Conservation (phyloP, 2,329 filamentous ascomycete genomes). For the Leptographium radiaticola region DNA sequence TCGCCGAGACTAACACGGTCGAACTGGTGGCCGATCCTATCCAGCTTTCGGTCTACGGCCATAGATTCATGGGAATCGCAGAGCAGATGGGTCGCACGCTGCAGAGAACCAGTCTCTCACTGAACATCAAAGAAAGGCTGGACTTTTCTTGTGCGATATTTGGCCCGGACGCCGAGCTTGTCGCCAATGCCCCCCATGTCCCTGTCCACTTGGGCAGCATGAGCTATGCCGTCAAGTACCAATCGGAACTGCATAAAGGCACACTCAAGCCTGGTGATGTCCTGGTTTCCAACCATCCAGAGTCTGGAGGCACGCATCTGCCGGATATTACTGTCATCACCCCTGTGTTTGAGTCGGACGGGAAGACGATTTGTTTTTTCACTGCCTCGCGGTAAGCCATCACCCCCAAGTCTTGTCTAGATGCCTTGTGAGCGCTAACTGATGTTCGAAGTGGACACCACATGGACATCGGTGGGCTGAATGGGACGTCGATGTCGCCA, state of each 20-base stretch:
- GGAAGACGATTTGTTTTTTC: constrained; percentile 62
- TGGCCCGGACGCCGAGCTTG: constrained; percentile 58
- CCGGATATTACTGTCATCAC: constrained; percentile 74
- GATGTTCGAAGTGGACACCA: too few relatives aligned
- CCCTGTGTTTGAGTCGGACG: constrained; percentile 52
- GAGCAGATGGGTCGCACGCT: constrained; percentile 56
- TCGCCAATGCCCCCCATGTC: constrained; percentile 70
- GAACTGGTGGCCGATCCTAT: constrained; percentile 47
- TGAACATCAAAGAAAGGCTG: constrained; percentile 69
- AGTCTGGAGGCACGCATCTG: constrained; percentile 45
- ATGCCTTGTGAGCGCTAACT: too few relatives aligned
- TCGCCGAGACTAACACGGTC: constrained; percentile 30
- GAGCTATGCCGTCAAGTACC: constrained; percentile 69
- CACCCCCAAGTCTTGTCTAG: constrained; percentile 45
- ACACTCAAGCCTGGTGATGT: constrained; percentile 69
- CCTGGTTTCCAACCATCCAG: constrained; percentile 71
- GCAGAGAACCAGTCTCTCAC: constrained; percentile 69
- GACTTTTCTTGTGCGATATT: constrained; percentile 77
- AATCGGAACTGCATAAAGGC: constrained; percentile 66
- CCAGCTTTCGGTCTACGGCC: constrained; percentile 64
- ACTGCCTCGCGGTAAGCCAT: constrained; percentile 62
- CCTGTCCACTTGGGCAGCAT: constrained; percentile 72
- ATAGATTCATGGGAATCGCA: constrained; percentile 64
- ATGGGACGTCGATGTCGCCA: neutral
- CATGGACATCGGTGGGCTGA: too few relatives aligned